These are phyloP conservation scores for Paracamarosporium sp. DNA, from an alignment of 2,329 filamentous ascomycete species.

Conservation along the genomic window DNA sequence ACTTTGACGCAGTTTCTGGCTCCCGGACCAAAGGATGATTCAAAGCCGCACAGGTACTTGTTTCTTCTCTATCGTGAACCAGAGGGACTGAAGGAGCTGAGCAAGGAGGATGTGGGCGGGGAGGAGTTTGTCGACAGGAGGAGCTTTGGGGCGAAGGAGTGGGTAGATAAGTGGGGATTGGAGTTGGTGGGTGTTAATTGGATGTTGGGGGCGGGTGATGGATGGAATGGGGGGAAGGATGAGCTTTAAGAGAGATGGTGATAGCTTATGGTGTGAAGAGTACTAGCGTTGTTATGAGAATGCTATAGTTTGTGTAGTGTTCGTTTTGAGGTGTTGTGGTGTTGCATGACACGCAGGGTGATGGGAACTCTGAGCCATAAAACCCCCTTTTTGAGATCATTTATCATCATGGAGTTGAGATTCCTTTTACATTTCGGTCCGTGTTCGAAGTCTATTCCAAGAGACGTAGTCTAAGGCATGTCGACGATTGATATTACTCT, in stretches of 20 bases:
- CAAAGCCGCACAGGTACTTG: constrained; percentile 43
- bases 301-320: no score
- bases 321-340: no score
- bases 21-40: constrained; percentile 44
- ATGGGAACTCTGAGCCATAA: no score
- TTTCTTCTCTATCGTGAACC: constrained; percentile 41
- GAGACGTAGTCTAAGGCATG: no score
- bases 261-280: no score
- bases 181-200: constrained; percentile 43
- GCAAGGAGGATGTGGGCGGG: constrained; percentile 39
- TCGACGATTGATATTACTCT: no score
- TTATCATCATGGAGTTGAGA: no score
- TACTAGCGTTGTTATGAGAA: no score
- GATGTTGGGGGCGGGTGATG: constrained; percentile 47
- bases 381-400: no score
- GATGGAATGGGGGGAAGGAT: constrained; percentile 34
- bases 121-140: constrained; percentile 46
- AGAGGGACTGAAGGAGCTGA: constrained; percentile 19
- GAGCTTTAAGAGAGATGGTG: constrained; percentile 24
- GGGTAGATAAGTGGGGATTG: constrained; percentile 31
- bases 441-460: no score
- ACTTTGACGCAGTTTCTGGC: constrained; percentile 41
- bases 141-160: constrained; percentile 33
- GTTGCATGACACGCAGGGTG: no score
- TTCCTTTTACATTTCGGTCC: no score